Evolutionary conservation across 1,284 basidiomycete species (phyloP), one percentile per base, ranked within the genome.

Genomic region (Mycena citricolor): DNA sequence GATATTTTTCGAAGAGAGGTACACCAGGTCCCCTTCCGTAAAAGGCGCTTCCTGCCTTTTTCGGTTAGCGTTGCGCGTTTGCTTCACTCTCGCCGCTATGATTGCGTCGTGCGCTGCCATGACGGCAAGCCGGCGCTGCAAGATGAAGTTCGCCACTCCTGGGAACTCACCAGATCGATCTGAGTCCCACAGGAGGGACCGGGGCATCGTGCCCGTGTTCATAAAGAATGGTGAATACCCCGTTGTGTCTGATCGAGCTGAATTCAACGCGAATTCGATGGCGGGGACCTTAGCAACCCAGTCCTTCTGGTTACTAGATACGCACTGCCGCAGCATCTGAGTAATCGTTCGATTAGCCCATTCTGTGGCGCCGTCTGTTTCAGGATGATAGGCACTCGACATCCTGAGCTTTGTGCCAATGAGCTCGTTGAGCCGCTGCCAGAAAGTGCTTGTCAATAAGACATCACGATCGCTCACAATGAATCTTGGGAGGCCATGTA

Each of bases 391-490:
- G n/a, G 33, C 33, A 7, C 13, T 36, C n/a, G 33, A 36, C 33
- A 36, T 36, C n/a, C 33, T 17, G 5, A 36, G 21, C 8, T 36
- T 19, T 5, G 21, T 23, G 20, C 33, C 33, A 13, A 36, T 36
- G 5, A 36, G 33, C 21, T 36, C 19, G 21, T 36, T 17, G 13
- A 36, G 4, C 35, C 52, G 13, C 6, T 42, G 50, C 69, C 71
- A 75, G 51, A 75, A 73, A 4, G 20, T n/a, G 4, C 61, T 61
- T 0, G 67, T 64, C 45, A 73, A 75, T n/a, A 65, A 49, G 0
- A 61, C 51, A 43, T 74, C 69, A 3, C 67, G 54, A 42, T 74
- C 64, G n/a, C 61, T 64, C 10, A 73, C 56, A 24, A 78, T 70
- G 0, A 47, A 40, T 4, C 51, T 30, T 0, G 61, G 71, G 3